Conservation (phyloP, 2,329 filamentous ascomycete species). For the Dryadomyces sulphureus region DNA sequence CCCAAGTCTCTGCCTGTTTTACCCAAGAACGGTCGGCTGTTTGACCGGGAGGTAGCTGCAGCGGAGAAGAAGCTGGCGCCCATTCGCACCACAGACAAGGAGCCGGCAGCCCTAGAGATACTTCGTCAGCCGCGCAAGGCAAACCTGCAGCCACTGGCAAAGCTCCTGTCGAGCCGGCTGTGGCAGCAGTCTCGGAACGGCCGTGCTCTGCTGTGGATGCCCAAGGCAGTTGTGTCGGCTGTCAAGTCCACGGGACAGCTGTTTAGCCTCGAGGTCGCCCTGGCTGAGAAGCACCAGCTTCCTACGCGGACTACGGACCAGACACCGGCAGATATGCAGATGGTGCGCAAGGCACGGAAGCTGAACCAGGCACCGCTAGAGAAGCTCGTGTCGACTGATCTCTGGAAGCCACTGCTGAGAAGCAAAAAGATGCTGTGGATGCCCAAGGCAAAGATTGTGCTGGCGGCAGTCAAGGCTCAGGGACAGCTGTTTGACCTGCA, state of each 20-base stretch:
- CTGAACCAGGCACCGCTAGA: neutral
- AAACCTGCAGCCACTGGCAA: neutral
- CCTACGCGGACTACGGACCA: constrained; percentile 8
- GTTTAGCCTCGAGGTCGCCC: constrained; percentile 6
- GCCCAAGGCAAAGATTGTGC: neutral
- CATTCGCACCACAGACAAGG: constrained; percentile 1
- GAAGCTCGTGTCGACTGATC: constrained; percentile 9
- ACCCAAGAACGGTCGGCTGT: neutral
- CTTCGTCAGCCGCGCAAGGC: constrained; percentile 10
- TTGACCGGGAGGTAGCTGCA: neutral
- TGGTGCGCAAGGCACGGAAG: constrained; percentile 13
- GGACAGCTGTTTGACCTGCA: constrained; percentile 6
- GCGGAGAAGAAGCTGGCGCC: neutral
- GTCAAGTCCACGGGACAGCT: neutral
- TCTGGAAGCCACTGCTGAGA: constrained; percentile 12
- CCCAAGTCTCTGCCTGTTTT: neutral
- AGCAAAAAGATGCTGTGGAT: constrained; percentile 2
- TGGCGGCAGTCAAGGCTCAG: neutral
- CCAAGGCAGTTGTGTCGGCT: neutral
- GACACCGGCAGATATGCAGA: constrained; percentile 15
- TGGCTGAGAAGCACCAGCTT: constrained; percentile 1
- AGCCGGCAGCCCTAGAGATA: constrained; percentile 16
- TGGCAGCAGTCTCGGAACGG: constrained; percentile 10
- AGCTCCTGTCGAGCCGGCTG: constrained; percentile 11
- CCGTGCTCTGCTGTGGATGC: neutral